Base-by-base conservation (phyloP, 257 asterid species). In the Capsicum baccatum region DNA sequence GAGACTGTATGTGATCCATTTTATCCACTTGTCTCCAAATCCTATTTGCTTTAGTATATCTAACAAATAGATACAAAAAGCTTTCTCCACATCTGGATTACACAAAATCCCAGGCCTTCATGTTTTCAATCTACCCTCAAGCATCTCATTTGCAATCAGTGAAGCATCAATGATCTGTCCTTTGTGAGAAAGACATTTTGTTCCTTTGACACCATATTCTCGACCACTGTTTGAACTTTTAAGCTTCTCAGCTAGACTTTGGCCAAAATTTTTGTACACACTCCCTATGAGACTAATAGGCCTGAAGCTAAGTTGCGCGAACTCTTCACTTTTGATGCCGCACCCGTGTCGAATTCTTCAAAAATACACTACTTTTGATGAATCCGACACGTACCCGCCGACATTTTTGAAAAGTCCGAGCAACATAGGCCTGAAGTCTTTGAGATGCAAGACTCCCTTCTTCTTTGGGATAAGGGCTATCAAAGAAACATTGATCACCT, bases 1-100 rank as follows among this genome's bases (percentile, higher is more conserved):
- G n/a, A 68, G 76, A 68, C 17, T 37, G 48, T 68, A 68, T 68
- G 37, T 68, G 52, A 68, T 68, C 52, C 76, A 67, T 67, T 15
- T 67, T 13, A 67, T 67, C 76, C 76, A 37, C 52, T 52, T 9
- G 48, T 68, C 52, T 68, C 52, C 76, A 37, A 39, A 68, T 37
- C 47, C 7, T 21, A 68, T 68, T 68, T 68, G 76, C 21, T 68
- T 68, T 37, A 37, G 48, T 19, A 68, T 64, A 12, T 64, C 52
- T 68, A 35, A 68, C 17, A 37, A 37, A 37, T 15, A 14, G 19
- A 50, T 37, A 52, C 76, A 48, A 35, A 67, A 66, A 67, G 50
- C 16, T 67, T 67, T 67, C 52, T 68, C 52, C 52, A 37, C 26
- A 68, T 68, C 52, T 13, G 37, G 48, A 14, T 68, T 68, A 15